Conservation (phyloP, 371 early-diverging fungal genomes). For the Mortierella sp. region DNA sequence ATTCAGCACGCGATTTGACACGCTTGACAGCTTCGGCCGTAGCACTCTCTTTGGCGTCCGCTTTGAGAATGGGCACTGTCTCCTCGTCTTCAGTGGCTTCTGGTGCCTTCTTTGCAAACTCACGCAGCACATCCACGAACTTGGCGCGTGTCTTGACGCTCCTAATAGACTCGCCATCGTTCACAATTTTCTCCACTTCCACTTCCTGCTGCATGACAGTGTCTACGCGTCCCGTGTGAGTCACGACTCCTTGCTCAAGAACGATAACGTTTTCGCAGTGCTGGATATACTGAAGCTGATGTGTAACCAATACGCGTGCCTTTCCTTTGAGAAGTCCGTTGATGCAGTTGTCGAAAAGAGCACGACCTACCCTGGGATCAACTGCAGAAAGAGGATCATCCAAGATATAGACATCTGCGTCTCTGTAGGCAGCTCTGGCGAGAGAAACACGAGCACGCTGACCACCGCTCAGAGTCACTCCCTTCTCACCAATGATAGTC, state of each 20-base stretch:
- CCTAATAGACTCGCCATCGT: slow-evolving; percentile 20
- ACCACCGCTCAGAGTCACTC: slow-evolving; percentile 71
- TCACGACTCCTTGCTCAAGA: slow-evolving; percentile 58
- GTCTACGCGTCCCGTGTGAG: slow-evolving; percentile 33
- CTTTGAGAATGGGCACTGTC: slow-evolving; percentile 6
- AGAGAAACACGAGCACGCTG: slow-evolving; percentile 69
- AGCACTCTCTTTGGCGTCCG: background rate
- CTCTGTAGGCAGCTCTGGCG: slow-evolving; percentile 68
- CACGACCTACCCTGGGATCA: slow-evolving; percentile 61
- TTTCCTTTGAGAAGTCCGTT: slow-evolving; percentile 67
- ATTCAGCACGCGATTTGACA: slow-evolving; percentile 11
- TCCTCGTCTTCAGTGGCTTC: slow-evolving; percentile 17
- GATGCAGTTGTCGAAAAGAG: slow-evolving; percentile 58
- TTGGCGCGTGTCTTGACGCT: slow-evolving; percentile 39
- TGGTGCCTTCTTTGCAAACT: slow-evolving; percentile 40
- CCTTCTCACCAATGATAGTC: slow-evolving; percentile 69
- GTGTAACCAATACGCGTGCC: slow-evolving; percentile 61
- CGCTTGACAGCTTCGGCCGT: slow-evolving; percentile 10
- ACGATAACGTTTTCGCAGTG: slow-evolving; percentile 62
- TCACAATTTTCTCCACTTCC: slow-evolving; percentile 12
- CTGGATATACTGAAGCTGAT: slow-evolving; percentile 60
- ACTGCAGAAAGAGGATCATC: slow-evolving; percentile 81
- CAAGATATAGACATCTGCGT: slow-evolving; percentile 67
- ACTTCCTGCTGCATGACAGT: slow-evolving; percentile 40
- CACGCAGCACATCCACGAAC: slow-evolving; percentile 43